A percentile compares a stretch with the other conserved stretches of the same genome.
These are phyloP conservation scores for Globisporangium nunn DNA, from an alignment of 352 stramenopile genomes.

Conservation along the genomic window DNA sequence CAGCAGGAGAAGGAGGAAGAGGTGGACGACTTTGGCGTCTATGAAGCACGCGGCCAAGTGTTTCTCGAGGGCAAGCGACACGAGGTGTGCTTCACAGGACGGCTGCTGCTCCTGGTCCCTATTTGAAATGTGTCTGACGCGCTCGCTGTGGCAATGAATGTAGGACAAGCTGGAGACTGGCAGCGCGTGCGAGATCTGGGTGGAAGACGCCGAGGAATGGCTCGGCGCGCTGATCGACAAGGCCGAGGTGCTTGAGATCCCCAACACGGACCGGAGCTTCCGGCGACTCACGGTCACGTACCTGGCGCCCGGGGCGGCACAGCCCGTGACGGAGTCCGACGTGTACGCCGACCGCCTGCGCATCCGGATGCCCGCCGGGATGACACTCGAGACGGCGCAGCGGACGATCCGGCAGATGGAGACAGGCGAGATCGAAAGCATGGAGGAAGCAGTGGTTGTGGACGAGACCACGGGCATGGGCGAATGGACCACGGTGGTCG, in stretches of 20 bases:
- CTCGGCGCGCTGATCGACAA: constrained; percentile 64
- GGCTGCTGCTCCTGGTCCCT: no score
- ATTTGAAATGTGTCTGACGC: not conserved
- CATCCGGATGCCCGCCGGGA: constrained; percentile 48
- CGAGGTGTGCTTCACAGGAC: constrained; percentile 16
- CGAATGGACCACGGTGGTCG: constrained; percentile 72
- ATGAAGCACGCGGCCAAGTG: constrained; percentile 54
- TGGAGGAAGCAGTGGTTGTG: constrained; percentile 22
- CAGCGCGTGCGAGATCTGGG: constrained; percentile 78
- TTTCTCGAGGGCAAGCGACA: constrained; percentile 80
- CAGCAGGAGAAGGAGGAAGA: constrained; percentile 16
- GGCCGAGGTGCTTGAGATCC: constrained; percentile 45
- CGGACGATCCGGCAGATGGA: constrained; percentile 49
- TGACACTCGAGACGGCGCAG: constrained; percentile 60
- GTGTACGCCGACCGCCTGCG: constrained; percentile 56
- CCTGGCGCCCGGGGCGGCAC: constrained; percentile 29
- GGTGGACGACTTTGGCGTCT: constrained; percentile 69
- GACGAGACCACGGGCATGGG: constrained; percentile 76
- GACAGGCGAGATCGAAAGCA: constrained; percentile 17
- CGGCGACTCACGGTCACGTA: constrained; percentile 61
- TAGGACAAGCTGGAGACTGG: constrained; percentile 49
- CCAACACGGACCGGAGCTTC: constrained; percentile 62
- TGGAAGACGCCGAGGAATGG: constrained; percentile 72
- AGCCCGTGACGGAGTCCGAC: constrained; percentile 40
- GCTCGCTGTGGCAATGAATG: not conserved